phyloP scores from a whole-genome alignment of 257 asterid species.

The Scutellaria galericulata region DNA sequence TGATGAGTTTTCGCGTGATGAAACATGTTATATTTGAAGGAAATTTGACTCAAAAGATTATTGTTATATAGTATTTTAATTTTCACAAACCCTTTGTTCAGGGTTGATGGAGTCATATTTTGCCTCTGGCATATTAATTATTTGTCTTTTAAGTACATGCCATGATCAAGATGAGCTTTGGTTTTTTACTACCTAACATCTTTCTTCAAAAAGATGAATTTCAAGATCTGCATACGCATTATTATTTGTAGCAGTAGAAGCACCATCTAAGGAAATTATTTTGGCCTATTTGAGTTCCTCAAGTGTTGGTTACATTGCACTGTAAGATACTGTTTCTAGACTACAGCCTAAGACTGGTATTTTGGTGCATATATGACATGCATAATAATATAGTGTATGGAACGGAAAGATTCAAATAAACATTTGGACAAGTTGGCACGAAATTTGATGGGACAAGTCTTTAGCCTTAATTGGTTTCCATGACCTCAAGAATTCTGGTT shows the following conservation, averaged over 20 bases:
- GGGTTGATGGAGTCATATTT: too few species aligned
- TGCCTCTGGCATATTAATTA: too few species aligned
- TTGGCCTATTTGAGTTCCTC: not conserved
- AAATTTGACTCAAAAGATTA: too few species aligned
- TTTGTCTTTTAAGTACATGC: not conserved
- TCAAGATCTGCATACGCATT: not conserved
- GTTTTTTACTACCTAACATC: slow-evolving; percentile 12
- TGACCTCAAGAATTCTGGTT: not conserved
- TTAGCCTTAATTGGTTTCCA: not conserved
- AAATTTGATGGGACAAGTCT: not conserved
- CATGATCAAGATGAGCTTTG: not conserved
- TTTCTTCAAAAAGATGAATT: not conserved
- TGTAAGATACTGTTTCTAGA: not conserved
- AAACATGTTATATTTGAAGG: not conserved
- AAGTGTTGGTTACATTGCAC: not conserved
- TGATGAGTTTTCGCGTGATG: not conserved
- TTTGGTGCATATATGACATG: not conserved
- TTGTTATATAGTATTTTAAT: too few species aligned
- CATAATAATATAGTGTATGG: not conserved
- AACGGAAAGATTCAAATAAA: not conserved
- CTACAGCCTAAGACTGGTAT: not conserved
- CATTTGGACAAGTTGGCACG: slow-evolving; percentile 19
- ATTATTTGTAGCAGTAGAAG: not conserved
- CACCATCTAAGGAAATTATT: not conserved
- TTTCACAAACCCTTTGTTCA: too few species aligned